Evolutionary conservation across 768 basidiomycete genomes (phyloP).

Genomic region (Brasilioporus rufonigricans): DNA sequence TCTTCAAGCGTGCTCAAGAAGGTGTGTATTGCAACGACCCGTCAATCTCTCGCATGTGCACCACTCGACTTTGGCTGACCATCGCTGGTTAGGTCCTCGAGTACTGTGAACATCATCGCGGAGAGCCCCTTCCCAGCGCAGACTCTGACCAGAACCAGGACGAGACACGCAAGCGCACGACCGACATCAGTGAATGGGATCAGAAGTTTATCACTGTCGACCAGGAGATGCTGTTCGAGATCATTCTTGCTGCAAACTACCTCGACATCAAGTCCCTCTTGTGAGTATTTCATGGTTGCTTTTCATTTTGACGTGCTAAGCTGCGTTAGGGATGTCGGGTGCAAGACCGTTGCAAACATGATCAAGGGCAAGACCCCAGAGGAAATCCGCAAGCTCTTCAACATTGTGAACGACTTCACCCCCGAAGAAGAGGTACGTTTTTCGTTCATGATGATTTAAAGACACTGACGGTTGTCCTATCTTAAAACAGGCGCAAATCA

Average conservation of each 20-base stretch:
- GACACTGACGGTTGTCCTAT: slow-evolving; percentile 2
- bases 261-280: slow-evolving; percentile 98
- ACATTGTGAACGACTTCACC: slow-evolving; percentile 97
- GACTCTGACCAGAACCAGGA: slow-evolving; percentile 82
- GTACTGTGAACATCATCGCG: slow-evolving; percentile 98
- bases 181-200: slow-evolving; percentile 99
- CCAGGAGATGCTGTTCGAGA: slow-evolving; percentile 99
- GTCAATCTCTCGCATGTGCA: background rate
- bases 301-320: slow-evolving; percentile 2
- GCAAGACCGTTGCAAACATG: slow-evolving; percentile 99
- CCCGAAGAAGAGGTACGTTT: slow-evolving; percentile 91
- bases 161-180: slow-evolving; percentile 96
- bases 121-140: slow-evolving; percentile 89
- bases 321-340: slow-evolving; percentile 82
- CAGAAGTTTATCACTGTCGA: slow-evolving; percentile 98
- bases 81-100: slow-evolving; percentile 73
- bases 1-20: slow-evolving; percentile 92
- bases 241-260: slow-evolving; percentile 99
- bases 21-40: slow-evolving; percentile 40
- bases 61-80: slow-evolving; percentile 6
- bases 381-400: slow-evolving; percentile 97
- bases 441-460: slow-evolving; percentile 1
- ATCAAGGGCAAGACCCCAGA: slow-evolving; percentile 99
- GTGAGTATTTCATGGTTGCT: slow-evolving; percentile 45
- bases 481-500: slow-evolving; percentile 81